Conservation (phyloP, 2,329 filamentous ascomycete species). For the Fusarium citri region DNA sequence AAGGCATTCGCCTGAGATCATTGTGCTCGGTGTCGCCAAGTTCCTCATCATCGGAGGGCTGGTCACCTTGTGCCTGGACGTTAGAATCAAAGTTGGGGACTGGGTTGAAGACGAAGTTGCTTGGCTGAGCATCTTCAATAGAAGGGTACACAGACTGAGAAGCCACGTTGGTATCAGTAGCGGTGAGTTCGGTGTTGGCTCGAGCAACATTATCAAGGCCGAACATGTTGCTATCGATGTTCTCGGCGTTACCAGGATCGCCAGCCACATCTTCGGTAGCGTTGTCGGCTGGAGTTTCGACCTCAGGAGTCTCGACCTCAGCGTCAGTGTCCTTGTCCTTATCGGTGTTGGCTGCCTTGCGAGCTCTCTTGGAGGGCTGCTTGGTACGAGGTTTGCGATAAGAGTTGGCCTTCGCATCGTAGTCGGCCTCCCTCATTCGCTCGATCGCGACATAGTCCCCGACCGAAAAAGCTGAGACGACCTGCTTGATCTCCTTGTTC, state of each 20-base stretch:
- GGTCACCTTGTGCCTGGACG: not conserved
- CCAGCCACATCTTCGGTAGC: not conserved
- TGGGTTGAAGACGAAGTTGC: not conserved
- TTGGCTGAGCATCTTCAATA: not conserved
- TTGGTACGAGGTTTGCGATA: not conserved
- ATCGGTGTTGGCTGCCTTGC: not conserved
- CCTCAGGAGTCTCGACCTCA: not conserved
- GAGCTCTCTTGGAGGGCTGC: not conserved
- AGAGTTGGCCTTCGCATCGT: not conserved
- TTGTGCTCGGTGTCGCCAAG: not conserved
- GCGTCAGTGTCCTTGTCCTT: too few relatives aligned
- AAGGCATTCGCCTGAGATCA: not conserved
- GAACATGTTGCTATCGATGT: not conserved
- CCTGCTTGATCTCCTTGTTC: not conserved
- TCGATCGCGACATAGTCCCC: not conserved
- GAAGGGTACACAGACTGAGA: not conserved
- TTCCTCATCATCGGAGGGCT: not conserved
- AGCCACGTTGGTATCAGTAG: not conserved
- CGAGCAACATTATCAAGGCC: not conserved
- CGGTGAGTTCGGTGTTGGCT: not conserved
- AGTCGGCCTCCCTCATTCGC: not conserved
- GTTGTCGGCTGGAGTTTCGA: not conserved
- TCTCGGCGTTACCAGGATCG: not conserved
- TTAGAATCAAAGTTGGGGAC: not conserved
- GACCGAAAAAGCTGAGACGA: not conserved